Evolutionary conservation across 2,329 filamentous ascomycete species (phyloP).

Genomic region (Westerdykella sp.): DNA sequence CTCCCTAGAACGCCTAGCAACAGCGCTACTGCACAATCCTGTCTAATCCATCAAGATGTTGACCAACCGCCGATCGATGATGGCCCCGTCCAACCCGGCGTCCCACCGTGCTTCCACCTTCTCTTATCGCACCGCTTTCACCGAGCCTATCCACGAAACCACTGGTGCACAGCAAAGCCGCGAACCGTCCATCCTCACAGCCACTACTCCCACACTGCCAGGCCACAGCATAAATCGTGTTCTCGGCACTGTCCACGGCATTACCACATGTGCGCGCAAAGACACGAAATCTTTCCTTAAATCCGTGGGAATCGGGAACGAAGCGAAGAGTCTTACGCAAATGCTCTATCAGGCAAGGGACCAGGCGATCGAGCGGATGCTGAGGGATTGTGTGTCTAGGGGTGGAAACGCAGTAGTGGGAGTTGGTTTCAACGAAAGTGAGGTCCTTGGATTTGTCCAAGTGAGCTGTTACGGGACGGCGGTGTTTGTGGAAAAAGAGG

Average conservation of each 20-base stretch:
- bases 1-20: no score
- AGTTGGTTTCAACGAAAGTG: conserved; percentile 26
- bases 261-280: conserved; percentile 28
- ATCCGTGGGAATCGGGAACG: conserved; percentile 23
- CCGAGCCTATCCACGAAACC: conserved; percentile 12
- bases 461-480: conserved; percentile 31
- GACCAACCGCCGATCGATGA: conserved; percentile 33
- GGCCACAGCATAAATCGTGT: conserved; percentile 22
- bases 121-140: not conserved
- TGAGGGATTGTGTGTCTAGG: conserved; percentile 26
- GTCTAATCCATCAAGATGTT: conserved; percentile 17
- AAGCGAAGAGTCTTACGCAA: conserved; percentile 27
- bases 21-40: not conserved
- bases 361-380: conserved; percentile 30
- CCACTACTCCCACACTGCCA: conserved; percentile 22
- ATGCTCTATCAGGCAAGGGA: conserved; percentile 30
- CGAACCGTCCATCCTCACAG: conserved; percentile 23
- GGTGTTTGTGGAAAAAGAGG: conserved; percentile 25
- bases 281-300: conserved; percentile 32
- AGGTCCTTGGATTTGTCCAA: conserved; percentile 29
- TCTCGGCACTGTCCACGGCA: conserved; percentile 28
- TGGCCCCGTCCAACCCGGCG: conserved; percentile 21
- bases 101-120: conserved; percentile 19
- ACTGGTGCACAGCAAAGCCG: conserved; percentile 19
- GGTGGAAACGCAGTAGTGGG: conserved; percentile 31